Conservation (phyloP, 2,329 filamentous ascomycete genomes). For the Cordyceps cateniannulata region DNA sequence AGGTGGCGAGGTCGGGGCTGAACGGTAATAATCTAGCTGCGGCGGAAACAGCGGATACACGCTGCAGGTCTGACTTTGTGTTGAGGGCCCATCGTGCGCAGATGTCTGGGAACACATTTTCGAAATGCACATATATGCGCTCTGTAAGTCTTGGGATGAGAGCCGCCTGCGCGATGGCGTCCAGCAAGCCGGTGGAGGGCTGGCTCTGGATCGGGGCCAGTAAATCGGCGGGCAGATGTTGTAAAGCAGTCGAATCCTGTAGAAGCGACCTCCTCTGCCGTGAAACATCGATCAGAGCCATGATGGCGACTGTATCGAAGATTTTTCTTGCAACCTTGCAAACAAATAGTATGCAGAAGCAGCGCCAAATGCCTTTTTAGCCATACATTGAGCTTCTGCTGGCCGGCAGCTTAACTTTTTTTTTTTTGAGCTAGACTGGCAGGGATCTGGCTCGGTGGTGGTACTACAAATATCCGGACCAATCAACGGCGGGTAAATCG, state of each 20-base stretch:
- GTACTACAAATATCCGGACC: conserved; percentile 31
- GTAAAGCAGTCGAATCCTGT: conserved; percentile 45
- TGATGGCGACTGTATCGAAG: conserved; percentile 31
- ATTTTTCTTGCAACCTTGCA: conserved; percentile 13
- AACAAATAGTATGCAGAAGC: conserved; percentile 10
- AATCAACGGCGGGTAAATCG: conserved; percentile 22
- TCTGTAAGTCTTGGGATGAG: conserved; percentile 66
- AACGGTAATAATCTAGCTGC: conserved; percentile 77
- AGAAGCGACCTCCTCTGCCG: conserved; percentile 50
- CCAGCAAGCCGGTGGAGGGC: conserved; percentile 60
- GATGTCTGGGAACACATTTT: conserved; percentile 71
- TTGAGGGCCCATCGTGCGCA: conserved; percentile 69
- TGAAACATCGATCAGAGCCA: conserved; percentile 51
- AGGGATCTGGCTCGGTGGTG: conserved; percentile 23
- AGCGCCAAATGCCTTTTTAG: conserved; percentile 5
- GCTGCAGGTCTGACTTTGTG: conserved; percentile 31
- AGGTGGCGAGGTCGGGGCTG: conserved; percentile 70
- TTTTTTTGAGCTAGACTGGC: conserved; percentile 19
- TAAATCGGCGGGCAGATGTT: conserved; percentile 63
- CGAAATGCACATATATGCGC: conserved; percentile 66
- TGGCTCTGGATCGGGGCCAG: conserved; percentile 58
- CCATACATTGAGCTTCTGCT: conserved; percentile 1
- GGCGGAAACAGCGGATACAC: conserved; percentile 52
- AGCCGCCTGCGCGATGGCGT: conserved; percentile 62
- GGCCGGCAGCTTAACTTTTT: conserved; percentile 13